Percentiles rank a stretch among this genome's conserved stretches.
Evolutionary conservation across 495 filamentous ascomycete genomes (phyloP).

Genomic region (Daldinia childiae): DNA sequence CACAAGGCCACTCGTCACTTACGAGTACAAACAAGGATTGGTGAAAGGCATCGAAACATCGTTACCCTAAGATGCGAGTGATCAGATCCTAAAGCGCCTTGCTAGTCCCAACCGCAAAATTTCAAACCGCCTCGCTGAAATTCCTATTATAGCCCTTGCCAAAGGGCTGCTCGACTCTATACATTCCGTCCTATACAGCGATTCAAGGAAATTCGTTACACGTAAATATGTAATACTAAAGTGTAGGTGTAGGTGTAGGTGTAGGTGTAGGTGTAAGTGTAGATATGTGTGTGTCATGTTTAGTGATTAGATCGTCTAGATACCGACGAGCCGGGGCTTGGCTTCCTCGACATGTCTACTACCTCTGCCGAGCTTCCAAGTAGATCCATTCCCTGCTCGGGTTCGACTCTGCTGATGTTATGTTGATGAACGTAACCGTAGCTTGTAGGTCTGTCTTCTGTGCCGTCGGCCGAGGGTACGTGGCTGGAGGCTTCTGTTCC

Average conservation of each 20-base stretch:
- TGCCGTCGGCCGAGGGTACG: slow-evolving; percentile 38
- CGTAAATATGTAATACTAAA: slow-evolving; percentile 30
- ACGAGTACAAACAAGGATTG: slow-evolving; percentile 36
- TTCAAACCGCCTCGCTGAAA: slow-evolving; percentile 38
- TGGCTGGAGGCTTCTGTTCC: slow-evolving; percentile 59
- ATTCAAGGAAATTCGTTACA: slow-evolving; percentile 44
- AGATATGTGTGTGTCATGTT: neutral
- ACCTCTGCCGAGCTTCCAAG: slow-evolving; percentile 63
- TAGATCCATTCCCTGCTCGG: slow-evolving; percentile 51
- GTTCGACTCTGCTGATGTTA: slow-evolving; percentile 65
- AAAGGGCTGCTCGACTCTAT: slow-evolving; percentile 32
- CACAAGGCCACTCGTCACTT: slow-evolving; percentile 12
- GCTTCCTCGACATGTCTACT: slow-evolving; percentile 48
- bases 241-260: neutral
- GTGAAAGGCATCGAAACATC: slow-evolving; percentile 28
- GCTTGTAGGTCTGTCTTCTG: slow-evolving; percentile 69
- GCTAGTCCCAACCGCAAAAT: slow-evolving; percentile 37
- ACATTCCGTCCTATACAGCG: slow-evolving; percentile 40
- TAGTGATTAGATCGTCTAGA: slow-evolving; percentile 26
- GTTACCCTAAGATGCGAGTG: slow-evolving; percentile 31
- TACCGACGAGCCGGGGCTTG: slow-evolving; percentile 31
- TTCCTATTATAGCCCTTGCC: slow-evolving; percentile 30
- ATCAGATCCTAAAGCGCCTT: slow-evolving; percentile 43
- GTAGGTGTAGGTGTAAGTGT: neutral
- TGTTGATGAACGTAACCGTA: slow-evolving; percentile 80